Conservation (phyloP, 2,329 filamentous ascomycete species). For the Monilinia fructigena region DNA sequence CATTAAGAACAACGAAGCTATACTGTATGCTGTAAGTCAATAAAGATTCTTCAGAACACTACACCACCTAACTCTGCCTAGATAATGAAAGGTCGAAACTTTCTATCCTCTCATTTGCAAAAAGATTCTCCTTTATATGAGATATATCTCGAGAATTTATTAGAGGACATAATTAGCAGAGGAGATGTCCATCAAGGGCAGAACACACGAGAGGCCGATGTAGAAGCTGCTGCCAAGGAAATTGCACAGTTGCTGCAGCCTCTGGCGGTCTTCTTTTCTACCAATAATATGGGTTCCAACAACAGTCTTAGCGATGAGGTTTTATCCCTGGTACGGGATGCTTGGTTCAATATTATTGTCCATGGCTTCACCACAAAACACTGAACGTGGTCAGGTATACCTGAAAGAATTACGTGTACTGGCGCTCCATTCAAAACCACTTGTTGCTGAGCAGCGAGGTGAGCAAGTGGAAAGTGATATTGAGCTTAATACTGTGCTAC, state of each 20-base stretch:
- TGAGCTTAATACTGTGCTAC: conserved; percentile 89
- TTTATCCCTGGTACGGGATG: conserved; percentile 75
- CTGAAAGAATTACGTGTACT: conserved; percentile 76
- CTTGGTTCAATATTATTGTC: conserved; percentile 97
- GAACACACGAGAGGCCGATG: conserved; percentile 71
- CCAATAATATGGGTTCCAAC: conserved; percentile 53
- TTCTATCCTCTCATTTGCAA: conserved; percentile 69
- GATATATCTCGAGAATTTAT: conserved; percentile 77
- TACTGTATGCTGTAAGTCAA: conserved; percentile 68
- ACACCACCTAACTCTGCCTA: conserved; percentile 35
- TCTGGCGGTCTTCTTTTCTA: conserved; percentile 78
- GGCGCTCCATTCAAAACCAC: conserved; percentile 80
- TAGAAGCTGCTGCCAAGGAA: conserved; percentile 79
- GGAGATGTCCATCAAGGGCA: conserved; percentile 78
- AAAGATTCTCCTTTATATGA: conserved; percentile 73
- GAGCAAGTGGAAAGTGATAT: conserved; percentile 95
- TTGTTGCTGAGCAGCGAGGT: conserved; percentile 84
- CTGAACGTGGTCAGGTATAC: conserved; percentile 70
- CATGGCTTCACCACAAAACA: conserved; percentile 81
- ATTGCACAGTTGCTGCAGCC: conserved; percentile 86
- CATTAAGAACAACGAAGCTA: conserved; percentile 62
- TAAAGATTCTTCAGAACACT: conserved; percentile 1
- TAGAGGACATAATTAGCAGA: conserved; percentile 86
- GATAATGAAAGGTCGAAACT: conserved; percentile 75
- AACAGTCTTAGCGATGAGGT: conserved; percentile 62